phyloP scores from a whole-genome alignment of 805 yeast species.

The Candida oleophila region DNA sequence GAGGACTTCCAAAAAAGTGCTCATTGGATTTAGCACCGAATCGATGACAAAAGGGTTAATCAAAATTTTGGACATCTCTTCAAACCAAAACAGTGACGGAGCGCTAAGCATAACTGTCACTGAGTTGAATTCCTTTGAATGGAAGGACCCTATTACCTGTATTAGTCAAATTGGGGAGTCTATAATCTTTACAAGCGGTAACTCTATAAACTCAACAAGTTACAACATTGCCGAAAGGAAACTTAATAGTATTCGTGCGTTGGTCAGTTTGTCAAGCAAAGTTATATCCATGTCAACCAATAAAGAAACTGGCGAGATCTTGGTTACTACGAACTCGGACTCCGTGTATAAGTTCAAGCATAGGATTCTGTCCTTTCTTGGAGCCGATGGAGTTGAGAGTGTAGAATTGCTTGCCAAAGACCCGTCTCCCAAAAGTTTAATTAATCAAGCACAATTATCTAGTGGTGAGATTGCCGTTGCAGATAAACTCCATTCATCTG shows the following conservation, averaged over 20 bases:
- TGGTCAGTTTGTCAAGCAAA: slow-evolving; percentile 30
- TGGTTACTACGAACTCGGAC: slow-evolving; percentile 33
- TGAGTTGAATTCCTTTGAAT: slow-evolving; percentile 32
- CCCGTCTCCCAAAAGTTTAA: slow-evolving; percentile 30
- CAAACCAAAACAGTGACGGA: slow-evolving; percentile 10
- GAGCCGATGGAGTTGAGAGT: slow-evolving; percentile 6
- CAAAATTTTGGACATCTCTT: slow-evolving; percentile 32
- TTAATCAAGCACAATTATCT: slow-evolving; percentile 25
- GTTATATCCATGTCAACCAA: slow-evolving; percentile 24
- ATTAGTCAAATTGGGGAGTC: slow-evolving; percentile 32
- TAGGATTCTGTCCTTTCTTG: slow-evolving; percentile 1
- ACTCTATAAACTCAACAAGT: slow-evolving; percentile 28
- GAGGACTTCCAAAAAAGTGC: slow-evolving; percentile 32
- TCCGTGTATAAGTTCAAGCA: slow-evolving; percentile 31
- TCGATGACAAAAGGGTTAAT: slow-evolving; percentile 24
- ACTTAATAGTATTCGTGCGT: slow-evolving; percentile 23
- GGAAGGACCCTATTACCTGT: slow-evolving; percentile 30
- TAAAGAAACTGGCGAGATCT: slow-evolving; percentile 12
- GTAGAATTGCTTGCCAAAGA: slow-evolving; percentile 24
- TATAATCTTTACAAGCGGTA: slow-evolving; percentile 33
- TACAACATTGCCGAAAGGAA: slow-evolving; percentile 32
- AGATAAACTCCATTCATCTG: slow-evolving; percentile 35
- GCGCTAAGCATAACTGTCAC: slow-evolving; percentile 18
- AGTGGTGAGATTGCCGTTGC: slow-evolving; percentile 25
- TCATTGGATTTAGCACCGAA: slow-evolving; percentile 25